Base-by-base conservation (phyloP, 768 basidiomycete species). In the Hygrocybe punicea region DNA sequence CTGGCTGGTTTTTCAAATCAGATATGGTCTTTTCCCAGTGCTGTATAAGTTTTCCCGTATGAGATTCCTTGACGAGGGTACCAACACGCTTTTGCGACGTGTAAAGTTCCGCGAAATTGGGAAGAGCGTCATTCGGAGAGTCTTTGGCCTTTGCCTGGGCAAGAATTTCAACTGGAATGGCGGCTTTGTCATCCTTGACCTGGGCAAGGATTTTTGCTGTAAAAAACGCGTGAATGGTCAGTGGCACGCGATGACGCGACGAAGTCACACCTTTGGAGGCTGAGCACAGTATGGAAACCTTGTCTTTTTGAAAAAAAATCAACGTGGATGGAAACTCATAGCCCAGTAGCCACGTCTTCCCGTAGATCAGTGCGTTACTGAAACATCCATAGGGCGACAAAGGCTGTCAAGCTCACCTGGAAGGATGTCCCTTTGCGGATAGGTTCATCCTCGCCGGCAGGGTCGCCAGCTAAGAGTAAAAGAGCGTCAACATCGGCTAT, bases 291-390 rank as follows among this genome's bases (percentile, higher is more conserved):
- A 98, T 87, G 34, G 77, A 76, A 17, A 98, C 73, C 65, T 83
- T 89, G 53, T 86, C 78, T 65, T 87, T 87, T 56, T 86, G 81
- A 65, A 98, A 89, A 17, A 98, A 76, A 57, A 95, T 80, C 25
- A 98, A 77, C 0, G 96, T 98, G 0, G 93, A 93, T 2, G 96
- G 97, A 67, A 98, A 98, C 72, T 99, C 96, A 71, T 94, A 98
- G 13, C 95, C 96, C 37, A 98, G 81, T 16, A 99, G 79, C 91
- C 94, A 97, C 67, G 94, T 95, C 96, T 97, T 62, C 57, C 50
- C 47, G 29, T 49, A 54, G 60, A 59, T 62, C 58, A 64, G 39
- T 53, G 29, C 65, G 42, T 62, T 60, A 50, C 63, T 59, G 49
- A 34, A 42, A 48, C 42, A 44, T 16, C 49, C 25, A 48, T 36